These are phyloP conservation scores for Cairneyella variabilis DNA, from an alignment of 495 filamentous ascomycete species.

Conservation along the genomic window DNA sequence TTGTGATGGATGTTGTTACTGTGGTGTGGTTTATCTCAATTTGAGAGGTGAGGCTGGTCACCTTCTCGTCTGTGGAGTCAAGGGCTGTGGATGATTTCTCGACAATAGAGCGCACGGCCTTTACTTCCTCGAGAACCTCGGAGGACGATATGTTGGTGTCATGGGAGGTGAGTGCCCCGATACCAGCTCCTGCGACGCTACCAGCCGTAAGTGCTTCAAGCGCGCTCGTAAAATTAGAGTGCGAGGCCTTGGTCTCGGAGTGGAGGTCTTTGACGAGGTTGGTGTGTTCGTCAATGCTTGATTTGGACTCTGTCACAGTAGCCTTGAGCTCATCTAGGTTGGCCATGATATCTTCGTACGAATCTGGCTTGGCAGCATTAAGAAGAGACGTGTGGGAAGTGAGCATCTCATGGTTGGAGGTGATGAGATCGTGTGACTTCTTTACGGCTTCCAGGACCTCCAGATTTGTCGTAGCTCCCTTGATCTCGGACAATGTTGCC, in stretches of 20 bases:
- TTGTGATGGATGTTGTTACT: conserved; percentile 17
- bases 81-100: conserved; percentile 6
- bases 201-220: neutral
- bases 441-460: conserved; percentile 12
- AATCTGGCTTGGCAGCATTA: conserved; percentile 8
- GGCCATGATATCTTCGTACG: conserved; percentile 14
- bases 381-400: conserved; percentile 15
- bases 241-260: conserved; percentile 7
- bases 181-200: neutral
- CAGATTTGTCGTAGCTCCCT: conserved; percentile 1
- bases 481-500: conserved; percentile 13
- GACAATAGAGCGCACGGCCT: conserved; percentile 12
- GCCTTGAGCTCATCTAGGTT: conserved; percentile 19
- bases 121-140: conserved; percentile 20
- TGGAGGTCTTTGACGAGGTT: conserved; percentile 18
- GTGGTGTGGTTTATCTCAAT: conserved; percentile 23
- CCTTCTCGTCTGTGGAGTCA: conserved; percentile 4
- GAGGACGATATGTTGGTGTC: neutral
- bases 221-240: conserved; percentile 1
- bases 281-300: conserved; percentile 16
- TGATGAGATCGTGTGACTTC: conserved; percentile 4
- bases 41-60: conserved; percentile 13
- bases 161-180: neutral
- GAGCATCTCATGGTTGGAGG: conserved; percentile 11
- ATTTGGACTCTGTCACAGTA: conserved; percentile 16